Base-by-base conservation (phyloP, 2,329 filamentous ascomycete genomes). In the Cercospora nicotianae region DNA sequence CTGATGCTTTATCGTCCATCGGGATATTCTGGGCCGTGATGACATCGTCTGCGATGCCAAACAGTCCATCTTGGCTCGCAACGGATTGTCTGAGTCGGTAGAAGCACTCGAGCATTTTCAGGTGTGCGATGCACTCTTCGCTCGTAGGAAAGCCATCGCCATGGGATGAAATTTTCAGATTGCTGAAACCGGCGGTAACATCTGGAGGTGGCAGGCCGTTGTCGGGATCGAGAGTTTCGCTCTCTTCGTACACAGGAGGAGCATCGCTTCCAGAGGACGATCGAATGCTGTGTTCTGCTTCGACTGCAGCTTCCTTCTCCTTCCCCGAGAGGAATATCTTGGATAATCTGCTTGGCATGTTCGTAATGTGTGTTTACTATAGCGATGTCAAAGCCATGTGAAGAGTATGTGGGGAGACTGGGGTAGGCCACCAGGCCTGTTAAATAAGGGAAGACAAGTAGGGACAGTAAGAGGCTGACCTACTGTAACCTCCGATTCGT, bases 91-190 rank as follows among this genome's bases (percentile, higher is more conserved):
- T 90, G 64, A 94, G 79, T 36, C 83, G 83, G 71, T 91, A 86
- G 66, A 94, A 84, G 9, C 88, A 86, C 63, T 88, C 86, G 1
- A 94, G 83, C 0, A 94, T 82, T 76, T 92, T 92, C 30, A 94
- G 83, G 76, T 95, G 92, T 0, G 87, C 89, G 23, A 92, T 85
- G 70, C 90, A 92, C 51, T 87, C 84, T 68, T 89, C 84, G 5
- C 77, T 77, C 1, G 81, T 80, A 1, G 87, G 84, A 3, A 73
- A 68, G 13, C 67, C 69, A 61, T 74, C 70, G n/a, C 63, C 48
- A 60, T 66, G 63, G 0, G 74, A 63, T 7, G 77, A 72, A 16
- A 86, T 70, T 0, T 74, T 45, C 18, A 78, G 68, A 42, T 75
- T 75, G 45, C 60, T 69, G 64, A 77, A 77, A 28, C 75, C 75